Base-by-base conservation (phyloP, 768 basidiomycete genomes). In the Lactarius sp. region DNA sequence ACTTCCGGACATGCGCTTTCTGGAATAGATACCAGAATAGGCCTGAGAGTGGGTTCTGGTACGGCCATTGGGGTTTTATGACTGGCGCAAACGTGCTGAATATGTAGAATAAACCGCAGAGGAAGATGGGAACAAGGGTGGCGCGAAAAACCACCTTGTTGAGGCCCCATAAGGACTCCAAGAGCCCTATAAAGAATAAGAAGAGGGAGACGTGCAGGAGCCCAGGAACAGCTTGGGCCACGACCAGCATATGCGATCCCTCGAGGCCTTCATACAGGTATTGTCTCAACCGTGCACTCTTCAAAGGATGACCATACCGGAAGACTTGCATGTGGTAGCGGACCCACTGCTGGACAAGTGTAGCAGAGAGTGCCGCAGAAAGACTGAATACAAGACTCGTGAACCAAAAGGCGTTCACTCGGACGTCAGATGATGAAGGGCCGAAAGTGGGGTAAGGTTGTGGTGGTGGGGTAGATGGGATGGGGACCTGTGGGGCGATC, bases 271-370 rank as follows among this genome's bases (percentile, higher is more conserved):
- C 73, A 62, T 76, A 61, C 10, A 58, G 52, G 12, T 51, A 81
- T 9, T 78, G 75, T 27, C 77, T 75, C 3, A 80, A 73, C 16
- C 79, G 72, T 1, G 78, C 78, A 18, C 77, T 76, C 65, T 62
- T 78, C 20, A 51, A 41, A 47, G 51, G 64, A 31, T 31, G 62
- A 46, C 72, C 4, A 76, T 73, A 36, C 71, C 65, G 50, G 72
- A 73, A 68, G 18, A 66, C 37, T 6, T 59, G 59, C 52, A 66
- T 52, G 60, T 79, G 79, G 37, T 76, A 73, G 18, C 77, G 73
- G 1, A 78, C 72, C 82, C 82, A 83, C 61, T 81, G 79, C 66
- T 83, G 77, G 34, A 80, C 76, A 3, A 83, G 68, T n/a, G 78
- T 81, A 12, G 80, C 79, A 8, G 71, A 62, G 27, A 82, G 72